Conservation (phyloP, 2,329 filamentous ascomycete genomes). For the Diaporthe sp. region DNA sequence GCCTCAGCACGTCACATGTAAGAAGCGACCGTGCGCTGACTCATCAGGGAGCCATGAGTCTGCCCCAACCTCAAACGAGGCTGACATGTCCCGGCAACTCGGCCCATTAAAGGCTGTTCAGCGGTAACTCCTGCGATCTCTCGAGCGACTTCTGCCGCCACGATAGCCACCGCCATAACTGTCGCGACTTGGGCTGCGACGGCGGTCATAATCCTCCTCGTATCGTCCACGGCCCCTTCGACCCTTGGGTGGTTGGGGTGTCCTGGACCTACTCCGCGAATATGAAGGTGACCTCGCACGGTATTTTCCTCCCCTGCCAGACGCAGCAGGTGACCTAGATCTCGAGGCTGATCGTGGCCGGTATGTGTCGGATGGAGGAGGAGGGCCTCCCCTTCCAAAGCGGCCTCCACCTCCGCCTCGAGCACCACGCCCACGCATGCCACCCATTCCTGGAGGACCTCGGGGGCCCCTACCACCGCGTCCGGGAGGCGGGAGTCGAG, state of each 20-base stretch:
- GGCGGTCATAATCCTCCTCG: conserved; percentile 50
- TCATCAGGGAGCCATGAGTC: neutral
- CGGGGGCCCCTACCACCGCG: conserved; percentile 47
- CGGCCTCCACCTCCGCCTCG: conserved; percentile 49
- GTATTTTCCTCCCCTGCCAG: conserved; percentile 54
- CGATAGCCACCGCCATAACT: conserved; percentile 59
- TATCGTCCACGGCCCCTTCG: conserved; percentile 51
- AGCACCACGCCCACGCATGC: conserved; percentile 54
- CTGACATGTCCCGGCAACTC: neutral
- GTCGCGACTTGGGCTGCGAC: conserved; percentile 64
- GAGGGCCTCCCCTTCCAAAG: conserved; percentile 52
- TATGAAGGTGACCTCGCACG: conserved; percentile 61
- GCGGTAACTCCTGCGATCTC: conserved; percentile 54
- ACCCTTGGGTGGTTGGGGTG: conserved; percentile 51
- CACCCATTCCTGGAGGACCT: conserved; percentile 51
- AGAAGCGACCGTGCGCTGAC: neutral
- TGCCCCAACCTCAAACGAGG: conserved; percentile 14
- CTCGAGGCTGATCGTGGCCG: conserved; percentile 71
- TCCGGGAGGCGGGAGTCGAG: conserved; percentile 61
- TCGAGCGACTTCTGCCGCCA: conserved; percentile 56
- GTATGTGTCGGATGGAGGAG: conserved; percentile 67
- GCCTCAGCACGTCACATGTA: neutral
- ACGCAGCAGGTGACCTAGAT: conserved; percentile 57
- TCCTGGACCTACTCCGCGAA: conserved; percentile 44
- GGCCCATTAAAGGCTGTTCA: conserved; percentile 36